These are phyloP conservation scores for Wickerhamiella nectarea DNA, from an alignment of 805 yeast species.

Conservation along the genomic window DNA sequence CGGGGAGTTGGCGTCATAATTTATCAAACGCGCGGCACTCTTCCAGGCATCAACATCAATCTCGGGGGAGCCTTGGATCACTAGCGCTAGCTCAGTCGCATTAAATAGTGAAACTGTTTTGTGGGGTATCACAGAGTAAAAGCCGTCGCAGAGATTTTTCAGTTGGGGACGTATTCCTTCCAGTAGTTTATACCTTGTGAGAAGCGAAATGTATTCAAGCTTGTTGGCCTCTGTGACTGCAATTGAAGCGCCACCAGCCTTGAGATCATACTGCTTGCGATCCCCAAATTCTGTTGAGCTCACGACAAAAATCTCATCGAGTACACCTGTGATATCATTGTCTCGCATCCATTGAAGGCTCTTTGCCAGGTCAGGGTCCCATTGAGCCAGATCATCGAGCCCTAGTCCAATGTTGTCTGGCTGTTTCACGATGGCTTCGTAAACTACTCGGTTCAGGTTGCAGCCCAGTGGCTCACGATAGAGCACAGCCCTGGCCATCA, in stretches of 20 bases:
- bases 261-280: constrained; percentile 73
- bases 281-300: constrained; percentile 92
- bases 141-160: constrained; percentile 90
- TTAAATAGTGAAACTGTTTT: constrained; percentile 92
- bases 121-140: constrained; percentile 92
- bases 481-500: constrained; percentile 95
- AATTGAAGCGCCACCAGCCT: constrained; percentile 72
- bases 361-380: constrained; percentile 90
- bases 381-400: constrained; percentile 95
- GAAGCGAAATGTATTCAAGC: constrained; percentile 85
- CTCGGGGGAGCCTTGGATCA: constrained; percentile 96
- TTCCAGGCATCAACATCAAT: constrained; percentile 98
- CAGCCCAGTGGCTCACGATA: constrained; percentile 96
- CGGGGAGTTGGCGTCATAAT: constrained; percentile 89
- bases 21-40: constrained; percentile 95
- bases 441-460: constrained; percentile 93
- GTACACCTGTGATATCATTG: constrained; percentile 76
- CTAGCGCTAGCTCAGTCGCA: constrained; percentile 88
- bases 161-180: constrained; percentile 91
- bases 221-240: constrained; percentile 92
- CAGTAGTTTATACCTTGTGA: constrained; percentile 89
- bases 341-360: constrained; percentile 92
- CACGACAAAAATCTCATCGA: constrained; percentile 74
- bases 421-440: constrained; percentile 91
- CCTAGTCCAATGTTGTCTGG: constrained; percentile 88